phyloP scores from a whole-genome alignment of 148 eudicot species.

The Rhododendron griersonianum region DNA sequence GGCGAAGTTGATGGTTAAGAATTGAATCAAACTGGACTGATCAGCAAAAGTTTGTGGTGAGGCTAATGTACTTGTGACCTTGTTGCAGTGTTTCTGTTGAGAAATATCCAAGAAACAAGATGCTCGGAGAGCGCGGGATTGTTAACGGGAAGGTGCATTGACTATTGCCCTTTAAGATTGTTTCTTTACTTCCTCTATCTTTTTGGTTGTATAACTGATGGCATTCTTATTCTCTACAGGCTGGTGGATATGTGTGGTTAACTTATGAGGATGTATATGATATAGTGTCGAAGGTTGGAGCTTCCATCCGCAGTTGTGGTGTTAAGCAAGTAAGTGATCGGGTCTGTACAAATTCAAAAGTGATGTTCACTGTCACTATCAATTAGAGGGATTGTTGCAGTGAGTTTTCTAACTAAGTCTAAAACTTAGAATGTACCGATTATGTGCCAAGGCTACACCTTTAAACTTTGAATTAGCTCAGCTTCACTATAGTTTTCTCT shows the following conservation, averaged over 20 bases:
- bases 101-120: constrained; percentile 58
- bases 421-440: background rate
- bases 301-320: constrained; percentile 70
- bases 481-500: background rate
- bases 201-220: background rate
- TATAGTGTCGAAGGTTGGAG: constrained; percentile 62
- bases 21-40: background rate
- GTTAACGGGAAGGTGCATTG: constrained; percentile 53
- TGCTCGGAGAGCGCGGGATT: constrained; percentile 74
- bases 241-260: constrained; percentile 66
- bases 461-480: constrained; percentile 1
- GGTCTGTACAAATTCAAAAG: background rate
- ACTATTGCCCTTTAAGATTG: background rate
- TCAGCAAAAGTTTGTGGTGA: background rate
- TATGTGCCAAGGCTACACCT: background rate
- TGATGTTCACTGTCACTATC: background rate
- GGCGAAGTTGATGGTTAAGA: background rate
- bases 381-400: background rate
- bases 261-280: constrained; percentile 75
- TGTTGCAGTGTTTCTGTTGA: constrained; percentile 63
- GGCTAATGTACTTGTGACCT: background rate
- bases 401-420: background rate
- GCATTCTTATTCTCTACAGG: constrained; percentile 28
- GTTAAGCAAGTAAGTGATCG: constrained; percentile 46
- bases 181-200: background rate